phyloP scores from a whole-genome alignment of 257 asterid species.

The Dorcoceras hygrometricum region DNA sequence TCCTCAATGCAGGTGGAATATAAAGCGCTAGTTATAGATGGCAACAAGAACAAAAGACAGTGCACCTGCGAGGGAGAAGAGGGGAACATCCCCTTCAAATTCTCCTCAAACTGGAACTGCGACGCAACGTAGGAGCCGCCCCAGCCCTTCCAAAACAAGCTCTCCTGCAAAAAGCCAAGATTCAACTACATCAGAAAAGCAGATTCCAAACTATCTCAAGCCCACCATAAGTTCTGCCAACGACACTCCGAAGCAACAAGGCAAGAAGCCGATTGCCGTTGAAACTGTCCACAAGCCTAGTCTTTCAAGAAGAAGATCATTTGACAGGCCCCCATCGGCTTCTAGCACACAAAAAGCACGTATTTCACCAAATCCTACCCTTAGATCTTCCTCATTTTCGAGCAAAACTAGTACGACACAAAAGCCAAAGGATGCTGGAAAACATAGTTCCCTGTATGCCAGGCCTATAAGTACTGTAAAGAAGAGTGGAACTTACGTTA shows the following conservation, averaged over 20 bases:
- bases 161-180: constrained; percentile 22
- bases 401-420: constrained; percentile 24
- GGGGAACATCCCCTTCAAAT: constrained; percentile 33
- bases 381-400: constrained; percentile 40
- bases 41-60: constrained; percentile 56
- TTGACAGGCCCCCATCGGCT: constrained; percentile 54
- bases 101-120: constrained; percentile 14
- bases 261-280: constrained; percentile 37
- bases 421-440: constrained; percentile 38
- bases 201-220: constrained; percentile 36
- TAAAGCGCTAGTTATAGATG: constrained; percentile 31
- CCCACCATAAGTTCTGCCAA: constrained; percentile 30
- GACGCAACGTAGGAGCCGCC: constrained; percentile 26
- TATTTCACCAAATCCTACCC: constrained; percentile 36
- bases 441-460: constrained; percentile 31
- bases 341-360: constrained; percentile 32
- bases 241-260: constrained; percentile 29
- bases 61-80: constrained; percentile 46
- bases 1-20: constrained; percentile 27
- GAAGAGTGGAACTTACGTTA: constrained; percentile 23
- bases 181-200: constrained; percentile 33
- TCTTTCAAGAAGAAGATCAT: constrained; percentile 47
- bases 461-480: constrained; percentile 30
- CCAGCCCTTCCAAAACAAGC: constrained; percentile 28
- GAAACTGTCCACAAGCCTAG: constrained; percentile 5